Evolutionary conservation across 148 eudicot genomes (phyloP).

Genomic region (Pharnaceum exiguum): DNA sequence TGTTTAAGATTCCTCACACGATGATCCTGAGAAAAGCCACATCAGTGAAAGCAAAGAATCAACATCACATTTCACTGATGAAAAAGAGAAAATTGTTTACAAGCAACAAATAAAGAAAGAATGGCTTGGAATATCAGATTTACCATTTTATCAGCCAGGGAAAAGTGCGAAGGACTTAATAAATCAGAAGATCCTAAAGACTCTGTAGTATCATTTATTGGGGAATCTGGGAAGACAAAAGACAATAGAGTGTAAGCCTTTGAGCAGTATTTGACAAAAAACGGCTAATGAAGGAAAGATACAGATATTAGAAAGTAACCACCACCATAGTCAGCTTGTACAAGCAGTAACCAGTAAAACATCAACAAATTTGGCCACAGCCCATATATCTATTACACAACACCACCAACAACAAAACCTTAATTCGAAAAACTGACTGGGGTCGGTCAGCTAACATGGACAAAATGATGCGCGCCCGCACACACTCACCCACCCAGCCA

Average conservation of each 20-base stretch:
- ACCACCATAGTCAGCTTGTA: neutral
- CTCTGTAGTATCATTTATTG: conserved; percentile 36
- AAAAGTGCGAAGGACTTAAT: conserved; percentile 29
- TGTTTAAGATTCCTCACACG: conserved; percentile 46
- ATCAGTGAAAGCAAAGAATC: neutral
- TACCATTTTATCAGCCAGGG: conserved; percentile 54
- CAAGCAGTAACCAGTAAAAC: neutral
- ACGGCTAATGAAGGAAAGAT: neutral
- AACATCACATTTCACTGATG: no score
- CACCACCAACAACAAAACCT: no score
- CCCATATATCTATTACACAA: neutral
- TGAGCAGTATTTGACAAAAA: neutral
- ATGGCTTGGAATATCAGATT: neutral
- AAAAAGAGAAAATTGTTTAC: neutral
- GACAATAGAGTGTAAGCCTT: neutral
- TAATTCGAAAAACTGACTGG: no score
- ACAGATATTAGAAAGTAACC: neutral
- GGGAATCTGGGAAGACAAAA: conserved; percentile 43
- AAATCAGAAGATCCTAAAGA: conserved; percentile 23
- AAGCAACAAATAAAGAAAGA: conserved; percentile 1
- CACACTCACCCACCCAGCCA: no score
- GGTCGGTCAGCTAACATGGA: no score
- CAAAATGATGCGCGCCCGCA: no score
- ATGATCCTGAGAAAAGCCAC: conserved; percentile 40
- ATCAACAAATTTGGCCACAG: neutral